These are phyloP conservation scores for Plasmodiophora brassicae DNA, from an alignment of 208 protist species.

Conservation along the genomic window DNA sequence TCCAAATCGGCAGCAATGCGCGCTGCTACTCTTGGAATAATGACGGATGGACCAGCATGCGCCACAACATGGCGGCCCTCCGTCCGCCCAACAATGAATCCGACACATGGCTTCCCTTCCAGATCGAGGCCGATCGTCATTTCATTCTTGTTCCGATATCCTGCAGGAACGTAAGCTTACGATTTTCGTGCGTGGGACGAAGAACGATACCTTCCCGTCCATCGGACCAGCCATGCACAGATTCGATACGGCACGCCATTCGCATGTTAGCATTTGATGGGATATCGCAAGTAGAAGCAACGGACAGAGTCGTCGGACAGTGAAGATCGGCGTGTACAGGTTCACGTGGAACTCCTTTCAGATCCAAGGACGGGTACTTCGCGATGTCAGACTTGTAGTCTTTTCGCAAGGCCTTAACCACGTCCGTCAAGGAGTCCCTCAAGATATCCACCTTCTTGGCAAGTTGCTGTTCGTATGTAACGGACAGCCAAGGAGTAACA, in stretches of 20 bases:
- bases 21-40: not conserved
- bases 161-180: not conserved
- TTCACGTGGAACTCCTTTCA: not conserved
- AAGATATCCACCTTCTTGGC: not conserved
- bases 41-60: not conserved
- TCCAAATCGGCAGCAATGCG: slow-evolving; percentile 3
- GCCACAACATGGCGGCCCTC: slow-evolving; percentile 34
- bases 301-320: not conserved
- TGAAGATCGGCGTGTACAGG: not conserved
- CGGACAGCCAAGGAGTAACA: not conserved
- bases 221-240: not conserved
- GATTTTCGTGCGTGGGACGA: not conserved
- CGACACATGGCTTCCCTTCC: slow-evolving; percentile 6
- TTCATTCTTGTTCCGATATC: slow-evolving; percentile 43
- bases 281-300: no score
- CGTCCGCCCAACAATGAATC: slow-evolving; percentile 29
- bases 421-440: not conserved
- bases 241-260: not conserved
- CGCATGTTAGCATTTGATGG: no score
- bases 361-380: not conserved
- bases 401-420: not conserved
- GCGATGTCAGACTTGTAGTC: not conserved
- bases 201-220: not conserved
- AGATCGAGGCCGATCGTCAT: slow-evolving; percentile 28
- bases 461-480: not conserved